Conservation (phyloP, 2,329 filamentous ascomycete species). For the Bipolaris gigantea region DNA sequence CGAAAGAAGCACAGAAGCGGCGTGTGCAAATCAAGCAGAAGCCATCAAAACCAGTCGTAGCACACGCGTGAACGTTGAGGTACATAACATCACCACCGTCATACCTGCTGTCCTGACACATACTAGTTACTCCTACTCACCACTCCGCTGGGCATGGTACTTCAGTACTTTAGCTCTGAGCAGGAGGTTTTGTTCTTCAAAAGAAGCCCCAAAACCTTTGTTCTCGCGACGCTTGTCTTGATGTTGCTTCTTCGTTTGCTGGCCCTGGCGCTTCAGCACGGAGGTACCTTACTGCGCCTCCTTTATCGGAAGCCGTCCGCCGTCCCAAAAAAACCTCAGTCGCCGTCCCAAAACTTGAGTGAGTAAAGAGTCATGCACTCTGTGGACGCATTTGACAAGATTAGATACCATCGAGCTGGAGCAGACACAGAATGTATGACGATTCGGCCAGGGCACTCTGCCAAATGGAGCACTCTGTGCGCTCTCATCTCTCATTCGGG, state of each 20-base stretch:
- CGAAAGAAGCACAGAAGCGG: conserved; percentile 1
- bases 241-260: conserved; percentile 5
- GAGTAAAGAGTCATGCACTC: no score
- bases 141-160: conserved; percentile 3
- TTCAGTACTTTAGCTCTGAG: conserved; percentile 13
- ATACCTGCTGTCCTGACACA: neutral
- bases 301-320: neutral
- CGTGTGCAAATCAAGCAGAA: conserved; percentile 2
- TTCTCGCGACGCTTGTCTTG: neutral
- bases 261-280: neutral
- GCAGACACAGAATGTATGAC: neutral
- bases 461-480: neutral
- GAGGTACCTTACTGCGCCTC: neutral
- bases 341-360: neutral
- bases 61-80: conserved; percentile 11
- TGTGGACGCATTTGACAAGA: no score
- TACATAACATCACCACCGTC: neutral
- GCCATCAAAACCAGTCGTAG: conserved; percentile 7
- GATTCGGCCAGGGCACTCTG: neutral
- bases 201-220: conserved; percentile 2
- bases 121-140: conserved; percentile 4
- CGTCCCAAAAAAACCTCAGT: neutral
- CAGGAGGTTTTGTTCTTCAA: conserved; percentile 6
- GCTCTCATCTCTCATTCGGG: neutral
- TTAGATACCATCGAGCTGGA: neutral